These are phyloP conservation scores for Colletotrichum caudatum DNA, from an alignment of 2,329 filamentous ascomycete genomes.

Conservation along the genomic window DNA sequence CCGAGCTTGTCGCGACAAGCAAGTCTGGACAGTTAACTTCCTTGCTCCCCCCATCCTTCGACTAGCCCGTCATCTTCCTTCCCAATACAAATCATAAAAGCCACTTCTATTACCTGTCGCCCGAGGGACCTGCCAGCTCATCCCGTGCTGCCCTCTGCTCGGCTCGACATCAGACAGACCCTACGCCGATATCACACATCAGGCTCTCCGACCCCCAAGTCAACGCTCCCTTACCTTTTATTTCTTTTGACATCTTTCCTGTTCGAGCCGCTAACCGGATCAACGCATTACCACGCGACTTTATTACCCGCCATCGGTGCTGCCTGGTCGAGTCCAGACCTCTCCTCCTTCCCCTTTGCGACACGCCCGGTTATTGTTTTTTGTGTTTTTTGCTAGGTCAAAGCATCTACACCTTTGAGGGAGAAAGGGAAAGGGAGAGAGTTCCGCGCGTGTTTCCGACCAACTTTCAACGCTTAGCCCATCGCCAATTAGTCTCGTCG, in stretches of 20 bases:
- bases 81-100: slow-evolving; percentile 42
- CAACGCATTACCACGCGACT: slow-evolving; percentile 19
- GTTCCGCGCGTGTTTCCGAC: neutral
- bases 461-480: slow-evolving; percentile 1
- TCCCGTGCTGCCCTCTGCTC: slow-evolving; percentile 39
- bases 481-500: neutral
- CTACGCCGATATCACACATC: slow-evolving; percentile 39
- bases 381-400: slow-evolving; percentile 1
- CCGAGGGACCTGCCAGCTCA: slow-evolving; percentile 38
- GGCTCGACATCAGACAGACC: slow-evolving; percentile 42
- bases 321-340: slow-evolving; percentile 16
- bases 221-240: slow-evolving; percentile 42
- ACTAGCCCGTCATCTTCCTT: slow-evolving; percentile 32
- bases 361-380: slow-evolving; percentile 5
- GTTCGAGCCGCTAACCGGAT: slow-evolving; percentile 14
- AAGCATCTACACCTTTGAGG: slow-evolving; percentile 11
- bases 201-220: slow-evolving; percentile 39
- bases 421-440: neutral
- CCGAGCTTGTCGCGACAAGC: slow-evolving; percentile 42
- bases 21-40: slow-evolving; percentile 41
- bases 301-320: slow-evolving; percentile 26
- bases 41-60: slow-evolving; percentile 40
- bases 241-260: slow-evolving; percentile 32
- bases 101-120: slow-evolving; percentile 39
- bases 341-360: neutral